phyloP scores from a whole-genome alignment of 2,329 filamentous ascomycete species.

The Elsinoe fawcettii region DNA sequence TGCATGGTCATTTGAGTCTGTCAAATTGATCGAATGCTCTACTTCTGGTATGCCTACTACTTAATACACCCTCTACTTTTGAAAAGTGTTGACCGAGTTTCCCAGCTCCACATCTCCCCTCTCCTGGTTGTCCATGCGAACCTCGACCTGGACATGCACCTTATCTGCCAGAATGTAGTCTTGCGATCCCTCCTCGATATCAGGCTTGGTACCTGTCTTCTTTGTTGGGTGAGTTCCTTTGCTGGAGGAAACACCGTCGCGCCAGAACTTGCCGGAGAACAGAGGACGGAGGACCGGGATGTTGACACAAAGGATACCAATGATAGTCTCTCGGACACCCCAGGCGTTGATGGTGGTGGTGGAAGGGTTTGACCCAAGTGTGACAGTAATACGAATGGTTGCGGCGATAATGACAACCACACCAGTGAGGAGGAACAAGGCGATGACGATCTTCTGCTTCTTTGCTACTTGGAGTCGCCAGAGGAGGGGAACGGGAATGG shows the following conservation, averaged over 20 bases:
- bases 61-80: no score
- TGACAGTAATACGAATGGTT: slow-evolving; percentile 27
- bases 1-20: no score
- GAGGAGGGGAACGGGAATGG: slow-evolving; percentile 29
- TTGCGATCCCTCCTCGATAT: neutral
- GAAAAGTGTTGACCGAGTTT: neutral
- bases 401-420: slow-evolving; percentile 31
- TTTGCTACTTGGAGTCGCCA: slow-evolving; percentile 26
- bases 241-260: neutral
- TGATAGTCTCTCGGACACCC: slow-evolving; percentile 31
- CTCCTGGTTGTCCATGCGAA: neutral
- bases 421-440: slow-evolving; percentile 28
- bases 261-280: slow-evolving; percentile 25
- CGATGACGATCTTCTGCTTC: slow-evolving; percentile 28
- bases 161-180: neutral
- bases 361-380: slow-evolving; percentile 24
- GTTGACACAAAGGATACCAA: slow-evolving; percentile 30
- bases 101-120: neutral
- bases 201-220: neutral
- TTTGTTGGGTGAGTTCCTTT: neutral
- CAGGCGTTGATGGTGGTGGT: slow-evolving; percentile 30
- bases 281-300: slow-evolving; percentile 28
- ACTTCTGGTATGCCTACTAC: no score
- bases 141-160: neutral
- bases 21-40: no score